phyloP scores from a whole-genome alignment of 371 early-diverging fungal genomes.

The Lichtheimia corymbifera region DNA sequence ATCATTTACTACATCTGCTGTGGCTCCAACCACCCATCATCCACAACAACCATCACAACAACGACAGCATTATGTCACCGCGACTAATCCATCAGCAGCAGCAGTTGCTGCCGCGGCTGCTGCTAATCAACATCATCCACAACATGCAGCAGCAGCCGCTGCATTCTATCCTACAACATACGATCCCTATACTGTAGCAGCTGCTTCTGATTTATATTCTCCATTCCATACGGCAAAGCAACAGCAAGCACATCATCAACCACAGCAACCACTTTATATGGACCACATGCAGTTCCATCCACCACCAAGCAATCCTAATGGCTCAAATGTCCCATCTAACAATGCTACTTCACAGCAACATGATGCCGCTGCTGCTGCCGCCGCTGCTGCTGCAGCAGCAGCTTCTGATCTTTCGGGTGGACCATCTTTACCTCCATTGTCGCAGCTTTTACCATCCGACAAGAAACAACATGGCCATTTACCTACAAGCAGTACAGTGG shows the following conservation, averaged over 20 bases:
- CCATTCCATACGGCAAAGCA: no score
- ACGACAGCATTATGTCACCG: no score
- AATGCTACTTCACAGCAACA: neutral
- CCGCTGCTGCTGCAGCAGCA: constrained; percentile 26
- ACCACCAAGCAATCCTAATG: neutral
- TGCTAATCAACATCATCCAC: no score
- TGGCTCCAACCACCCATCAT: neutral
- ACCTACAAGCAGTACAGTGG: neutral
- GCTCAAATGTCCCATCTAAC: neutral
- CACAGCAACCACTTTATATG: neutral
- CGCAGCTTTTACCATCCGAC: constrained; percentile 34
- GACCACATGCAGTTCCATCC: neutral
- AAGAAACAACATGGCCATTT: neutral
- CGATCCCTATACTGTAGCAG: no score
- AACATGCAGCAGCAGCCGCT: no score
- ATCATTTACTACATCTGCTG: neutral
- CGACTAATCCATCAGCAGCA: no score
- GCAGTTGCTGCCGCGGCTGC: no score
- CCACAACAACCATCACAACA: neutral
- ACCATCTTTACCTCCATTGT: constrained; percentile 47
- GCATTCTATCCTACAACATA: no score
- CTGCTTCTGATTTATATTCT: no score
- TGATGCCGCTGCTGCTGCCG: constrained; percentile 11
- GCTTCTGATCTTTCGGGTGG: constrained; percentile 16
- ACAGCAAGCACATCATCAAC: neutral